phyloP scores from a whole-genome alignment of 2,329 filamentous ascomycete genomes.

The Rutstroemia sp. region DNA sequence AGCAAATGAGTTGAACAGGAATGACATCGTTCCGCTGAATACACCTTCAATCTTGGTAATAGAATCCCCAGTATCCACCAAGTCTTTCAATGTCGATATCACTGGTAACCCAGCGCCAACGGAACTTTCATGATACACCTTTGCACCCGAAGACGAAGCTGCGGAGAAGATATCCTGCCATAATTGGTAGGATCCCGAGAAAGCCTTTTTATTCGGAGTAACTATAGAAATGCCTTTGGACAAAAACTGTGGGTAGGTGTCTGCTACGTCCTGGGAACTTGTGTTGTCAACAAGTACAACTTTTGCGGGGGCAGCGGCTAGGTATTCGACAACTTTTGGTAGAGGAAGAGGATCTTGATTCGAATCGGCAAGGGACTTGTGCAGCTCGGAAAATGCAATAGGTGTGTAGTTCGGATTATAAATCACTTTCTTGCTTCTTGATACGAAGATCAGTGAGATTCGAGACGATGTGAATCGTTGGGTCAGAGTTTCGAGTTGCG shows the following conservation, averaged over 20 bases:
- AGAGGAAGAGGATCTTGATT: conserved; percentile 58
- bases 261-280: conserved; percentile 78
- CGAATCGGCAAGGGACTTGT: conserved; percentile 57
- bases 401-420: conserved; percentile 66
- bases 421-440: conserved; percentile 77
- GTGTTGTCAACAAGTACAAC: conserved; percentile 93
- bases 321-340: conserved; percentile 66
- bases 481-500: conserved; percentile 65
- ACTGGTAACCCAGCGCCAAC: conserved; percentile 91
- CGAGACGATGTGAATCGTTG: conserved; percentile 55
- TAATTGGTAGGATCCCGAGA: conserved; percentile 70
- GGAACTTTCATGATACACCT: conserved; percentile 91
- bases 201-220: conserved; percentile 98
- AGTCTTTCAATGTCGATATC: conserved; percentile 85
- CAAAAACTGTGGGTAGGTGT: conserved; percentile 75
- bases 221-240: conserved; percentile 80
- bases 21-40: conserved; percentile 96
- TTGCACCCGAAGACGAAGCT: conserved; percentile 62
- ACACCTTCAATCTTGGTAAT: conserved; percentile 93
- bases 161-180: conserved; percentile 84
- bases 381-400: conserved; percentile 51
- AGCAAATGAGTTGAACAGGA: conserved; percentile 96
- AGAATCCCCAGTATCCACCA: conserved; percentile 89
- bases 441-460: conserved; percentile 75
- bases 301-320: conserved; percentile 69